These are phyloP conservation scores for Solanum virginianum DNA, from an alignment of 257 asterid genomes.

Conservation along the genomic window DNA sequence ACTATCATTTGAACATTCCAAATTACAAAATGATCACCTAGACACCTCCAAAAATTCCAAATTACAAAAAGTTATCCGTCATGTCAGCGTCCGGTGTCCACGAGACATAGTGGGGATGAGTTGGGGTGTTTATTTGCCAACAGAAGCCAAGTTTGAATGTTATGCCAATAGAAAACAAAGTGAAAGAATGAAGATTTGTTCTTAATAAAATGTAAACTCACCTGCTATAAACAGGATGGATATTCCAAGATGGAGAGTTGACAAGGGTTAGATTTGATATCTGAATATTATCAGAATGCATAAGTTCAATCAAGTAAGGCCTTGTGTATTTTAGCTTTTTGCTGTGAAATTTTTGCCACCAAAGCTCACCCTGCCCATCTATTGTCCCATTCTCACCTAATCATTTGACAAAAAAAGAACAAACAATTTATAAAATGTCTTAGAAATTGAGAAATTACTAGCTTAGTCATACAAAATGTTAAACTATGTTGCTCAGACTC, in stretches of 20 bases:
- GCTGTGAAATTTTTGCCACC: conserved; percentile 74
- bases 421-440: neutral
- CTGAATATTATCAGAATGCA: conserved; percentile 38
- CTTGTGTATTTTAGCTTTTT: conserved; percentile 48
- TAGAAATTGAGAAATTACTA: neutral
- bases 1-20: too few relatives aligned
- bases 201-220: neutral
- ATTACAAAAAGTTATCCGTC: too few relatives aligned
- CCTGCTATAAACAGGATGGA: conserved; percentile 80
- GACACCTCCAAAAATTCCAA: too few relatives aligned
- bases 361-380: conserved; percentile 58
- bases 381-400: conserved; percentile 74
- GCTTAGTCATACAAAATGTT: neutral
- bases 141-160: too few relatives aligned
- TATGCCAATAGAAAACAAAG: neutral
- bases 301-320: conserved; percentile 38
- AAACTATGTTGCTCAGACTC: too few relatives aligned
- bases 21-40: too few relatives aligned
- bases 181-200: neutral
- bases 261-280: conserved; percentile 42
- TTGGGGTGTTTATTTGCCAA: too few relatives aligned
- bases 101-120: too few relatives aligned
- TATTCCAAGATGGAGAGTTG: conserved; percentile 63
- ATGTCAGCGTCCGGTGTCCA: too few relatives aligned
- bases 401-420: neutral